phyloP scores from a whole-genome alignment of 2,329 filamentous ascomycete species.

The Colletotrichum tropicale region DNA sequence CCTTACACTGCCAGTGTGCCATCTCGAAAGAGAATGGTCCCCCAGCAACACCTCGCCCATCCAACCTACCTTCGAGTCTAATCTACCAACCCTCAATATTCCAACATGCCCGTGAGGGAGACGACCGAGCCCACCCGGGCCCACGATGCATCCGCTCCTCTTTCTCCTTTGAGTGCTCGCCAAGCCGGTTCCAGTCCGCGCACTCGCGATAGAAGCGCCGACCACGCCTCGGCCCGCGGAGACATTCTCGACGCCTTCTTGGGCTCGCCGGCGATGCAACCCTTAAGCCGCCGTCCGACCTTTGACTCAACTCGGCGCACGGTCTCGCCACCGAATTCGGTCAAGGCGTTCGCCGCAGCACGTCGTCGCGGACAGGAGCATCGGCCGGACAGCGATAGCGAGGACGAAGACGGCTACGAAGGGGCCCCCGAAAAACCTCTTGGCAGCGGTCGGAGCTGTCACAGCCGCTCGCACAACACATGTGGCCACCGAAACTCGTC shows the following conservation, averaged over 20 bases:
- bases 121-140: background rate
- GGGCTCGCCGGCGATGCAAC: background rate
- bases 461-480: constrained; percentile 60
- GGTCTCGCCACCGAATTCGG: constrained; percentile 76
- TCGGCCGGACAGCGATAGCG: constrained; percentile 39
- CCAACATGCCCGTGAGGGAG: background rate
- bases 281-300: constrained; percentile 52
- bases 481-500: constrained; percentile 55
- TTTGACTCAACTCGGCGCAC: constrained; percentile 51
- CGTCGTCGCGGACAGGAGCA: constrained; percentile 78
- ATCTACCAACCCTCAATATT: background rate
- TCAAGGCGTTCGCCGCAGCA: constrained; percentile 94
- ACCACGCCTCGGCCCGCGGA: background rate
- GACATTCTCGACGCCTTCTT: background rate
- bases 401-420: constrained; percentile 36
- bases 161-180: background rate
- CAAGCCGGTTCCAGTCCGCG: background rate
- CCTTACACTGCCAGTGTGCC: rapidly evolving
- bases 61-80: background rate
- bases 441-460: constrained; percentile 61
- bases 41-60: background rate
- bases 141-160: background rate
- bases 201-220: background rate
- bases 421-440: constrained; percentile 71
- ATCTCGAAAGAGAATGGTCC: background rate